Conservation (phyloP, 768 basidiomycete species). For the Hygrocybe punicea region DNA sequence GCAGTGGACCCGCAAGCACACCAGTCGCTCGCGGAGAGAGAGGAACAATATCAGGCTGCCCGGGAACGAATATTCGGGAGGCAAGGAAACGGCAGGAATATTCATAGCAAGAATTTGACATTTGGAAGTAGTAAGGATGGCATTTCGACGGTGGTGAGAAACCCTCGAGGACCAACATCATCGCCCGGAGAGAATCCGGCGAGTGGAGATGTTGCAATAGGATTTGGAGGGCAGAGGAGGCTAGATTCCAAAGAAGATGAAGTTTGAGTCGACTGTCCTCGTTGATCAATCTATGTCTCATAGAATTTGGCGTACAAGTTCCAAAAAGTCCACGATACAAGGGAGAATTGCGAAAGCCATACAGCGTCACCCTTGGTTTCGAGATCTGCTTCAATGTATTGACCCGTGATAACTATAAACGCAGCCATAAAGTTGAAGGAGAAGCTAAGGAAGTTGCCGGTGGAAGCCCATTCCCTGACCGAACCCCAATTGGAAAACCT, state of each 20-base stretch:
- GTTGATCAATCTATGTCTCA: no score
- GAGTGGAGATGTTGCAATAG: background rate
- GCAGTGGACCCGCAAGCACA: conserved; percentile 15
- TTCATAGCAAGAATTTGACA: background rate
- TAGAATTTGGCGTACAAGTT: no score
- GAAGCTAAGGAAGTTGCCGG: no score
- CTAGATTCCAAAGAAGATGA: background rate
- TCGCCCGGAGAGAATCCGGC: conserved; percentile 26
- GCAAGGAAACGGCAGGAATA: conserved; percentile 10
- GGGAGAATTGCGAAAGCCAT: no score
- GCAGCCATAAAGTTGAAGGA: no score
- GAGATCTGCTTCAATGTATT: no score
- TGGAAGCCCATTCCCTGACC: no score
- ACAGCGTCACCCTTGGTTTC: no score
- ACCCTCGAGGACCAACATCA: conserved; percentile 32
- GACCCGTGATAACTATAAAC: no score
- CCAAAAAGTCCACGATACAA: no score
- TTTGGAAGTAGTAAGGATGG: background rate
- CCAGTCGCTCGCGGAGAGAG: conserved; percentile 58
- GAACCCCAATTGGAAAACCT: no score
- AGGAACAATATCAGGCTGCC: conserved; percentile 70
- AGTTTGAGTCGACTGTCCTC: background rate
- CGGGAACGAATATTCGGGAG: conserved; percentile 68
- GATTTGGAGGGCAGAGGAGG: conserved; percentile 1
- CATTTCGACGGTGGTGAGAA: conserved; percentile 22